These are phyloP conservation scores for Entomortierella lignicola DNA, from an alignment of 192 early-diverging fungal genomes.

Conservation along the genomic window DNA sequence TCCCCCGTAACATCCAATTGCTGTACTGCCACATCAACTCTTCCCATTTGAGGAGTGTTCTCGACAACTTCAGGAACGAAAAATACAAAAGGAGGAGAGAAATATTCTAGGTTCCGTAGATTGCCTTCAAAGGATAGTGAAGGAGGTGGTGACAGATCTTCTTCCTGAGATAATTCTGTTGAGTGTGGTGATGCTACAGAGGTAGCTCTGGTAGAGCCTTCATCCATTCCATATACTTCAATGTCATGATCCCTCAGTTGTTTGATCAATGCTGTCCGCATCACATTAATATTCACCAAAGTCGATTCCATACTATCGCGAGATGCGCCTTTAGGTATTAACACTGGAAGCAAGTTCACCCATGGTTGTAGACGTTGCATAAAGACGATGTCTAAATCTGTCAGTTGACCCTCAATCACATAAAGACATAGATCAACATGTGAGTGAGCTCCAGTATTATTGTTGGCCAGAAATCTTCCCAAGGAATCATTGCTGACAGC, in stretches of 20 bases:
- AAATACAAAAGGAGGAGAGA: conserved; percentile 20
- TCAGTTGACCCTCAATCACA: conserved; percentile 25
- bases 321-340: conserved; percentile 1
- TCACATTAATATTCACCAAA: background rate
- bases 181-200: background rate
- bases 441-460: conserved; percentile 34
- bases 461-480: conserved; percentile 49
- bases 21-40: conserved; percentile 14
- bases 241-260: conserved; percentile 21
- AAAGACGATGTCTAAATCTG: conserved; percentile 18
- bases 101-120: background rate
- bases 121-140: conserved; percentile 2
- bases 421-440: conserved; percentile 43
- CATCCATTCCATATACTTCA: conserved; percentile 26
- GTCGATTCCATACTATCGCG: no score
- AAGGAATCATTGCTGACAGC: conserved; percentile 31
- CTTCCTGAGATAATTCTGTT: conserved; percentile 2
- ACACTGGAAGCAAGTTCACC: conserved; percentile 36
- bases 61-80: background rate
- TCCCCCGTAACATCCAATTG: conserved; percentile 9
- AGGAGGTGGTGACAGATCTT: conserved; percentile 17
- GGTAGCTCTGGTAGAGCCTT: background rate
- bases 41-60: background rate
- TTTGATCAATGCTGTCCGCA: conserved; percentile 11
- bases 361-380: conserved; percentile 29